Evolutionary conservation across 768 basidiomycete species (phyloP).

Genomic region (Mrakia blollopis): DNA sequence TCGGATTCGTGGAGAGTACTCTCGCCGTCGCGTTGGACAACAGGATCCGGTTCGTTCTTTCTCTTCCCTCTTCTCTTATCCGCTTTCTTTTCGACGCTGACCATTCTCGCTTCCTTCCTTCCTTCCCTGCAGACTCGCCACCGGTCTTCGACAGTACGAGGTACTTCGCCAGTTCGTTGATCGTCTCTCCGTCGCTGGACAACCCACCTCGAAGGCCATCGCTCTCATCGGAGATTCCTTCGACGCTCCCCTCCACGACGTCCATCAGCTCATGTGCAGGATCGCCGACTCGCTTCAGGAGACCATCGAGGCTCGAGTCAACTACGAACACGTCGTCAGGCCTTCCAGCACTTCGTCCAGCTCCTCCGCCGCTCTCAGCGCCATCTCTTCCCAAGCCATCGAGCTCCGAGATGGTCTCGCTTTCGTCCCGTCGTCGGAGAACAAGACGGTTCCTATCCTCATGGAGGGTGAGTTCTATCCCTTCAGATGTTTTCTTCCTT

Average conservation of each 20-base stretch:
- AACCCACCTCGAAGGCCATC: neutral
- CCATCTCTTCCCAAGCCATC: neutral
- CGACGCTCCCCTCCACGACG: neutral
- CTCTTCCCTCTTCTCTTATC: neutral
- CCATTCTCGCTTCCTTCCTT: neutral
- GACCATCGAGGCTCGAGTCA: conserved; percentile 4
- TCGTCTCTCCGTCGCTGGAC: neutral
- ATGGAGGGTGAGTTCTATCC: conserved; percentile 1
- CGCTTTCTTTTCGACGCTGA: neutral
- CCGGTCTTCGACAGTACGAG: neutral
- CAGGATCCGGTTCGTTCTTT: conserved; percentile 58
- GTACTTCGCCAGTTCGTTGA: conserved; percentile 3
- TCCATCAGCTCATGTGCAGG: conserved; percentile 21
- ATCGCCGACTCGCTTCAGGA: conserved; percentile 28
- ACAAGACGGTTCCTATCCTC: conserved; percentile 13
- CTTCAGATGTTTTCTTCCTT: neutral
- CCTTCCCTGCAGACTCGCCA: neutral
- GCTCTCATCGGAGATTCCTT: conserved; percentile 3
- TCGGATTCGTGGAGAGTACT: conserved; percentile 71
- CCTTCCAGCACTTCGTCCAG: neutral
- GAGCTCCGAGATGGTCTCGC: conserved; percentile 9
- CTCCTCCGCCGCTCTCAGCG: neutral
- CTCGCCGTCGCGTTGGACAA: conserved; percentile 62
- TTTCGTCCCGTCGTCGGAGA: neutral
- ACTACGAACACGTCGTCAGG: conserved; percentile 16